Evolutionary conservation across 2,329 filamentous ascomycete genomes (phyloP), one percentile per base, ranked within the genome.

Genomic region (Macrophomina pseudophaseolina): DNA sequence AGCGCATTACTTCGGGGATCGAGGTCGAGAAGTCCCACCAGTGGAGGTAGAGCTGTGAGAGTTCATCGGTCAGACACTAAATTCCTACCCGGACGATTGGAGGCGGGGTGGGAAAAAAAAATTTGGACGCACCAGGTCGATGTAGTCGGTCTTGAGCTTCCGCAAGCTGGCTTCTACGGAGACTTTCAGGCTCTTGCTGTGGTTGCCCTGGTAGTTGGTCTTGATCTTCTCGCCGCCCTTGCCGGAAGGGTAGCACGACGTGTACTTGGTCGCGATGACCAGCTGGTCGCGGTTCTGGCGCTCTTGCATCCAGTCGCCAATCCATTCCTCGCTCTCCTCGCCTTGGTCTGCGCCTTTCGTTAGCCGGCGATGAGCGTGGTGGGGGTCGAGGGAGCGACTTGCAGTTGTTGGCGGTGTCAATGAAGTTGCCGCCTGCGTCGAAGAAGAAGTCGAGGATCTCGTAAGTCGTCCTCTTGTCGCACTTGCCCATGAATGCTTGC

Each of bases 361-460:
- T 7, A 44, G 7, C 12, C 16, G n/a, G 11, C 16, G 9, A 1
- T 23, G 18, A 16, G 4, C 2, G 1, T 9, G 9, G 5, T 23
- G 23, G 23, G 23, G 23, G 23, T 23, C 2, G 23, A 23, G 23
- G 23, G 23, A 7, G 8, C 2, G 5, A 2, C 16, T 48, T 28
- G 48, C 69, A 75, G 67, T 58, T 66, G 66, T 67, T 66, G n/a
- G 54, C 53, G 4, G 66, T 64, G 32, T 65, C 62, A 73, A 92
- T 88, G 76, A 92, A 92, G 78, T 92, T 92, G 30, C 90, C 90
- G 4, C 88, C 88, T 0, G 87, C 83, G 5, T 84, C 83, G 68
- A 85, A 87, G 78, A 86, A 92, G 73, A 85, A 87, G 72, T 92
- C 89, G 7, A 92, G 82, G 35, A 92, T 86, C 23, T 82, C 80